Base-by-base conservation (phyloP, 2,329 filamentous ascomycete species). In the Coniochaeta prunicola region DNA sequence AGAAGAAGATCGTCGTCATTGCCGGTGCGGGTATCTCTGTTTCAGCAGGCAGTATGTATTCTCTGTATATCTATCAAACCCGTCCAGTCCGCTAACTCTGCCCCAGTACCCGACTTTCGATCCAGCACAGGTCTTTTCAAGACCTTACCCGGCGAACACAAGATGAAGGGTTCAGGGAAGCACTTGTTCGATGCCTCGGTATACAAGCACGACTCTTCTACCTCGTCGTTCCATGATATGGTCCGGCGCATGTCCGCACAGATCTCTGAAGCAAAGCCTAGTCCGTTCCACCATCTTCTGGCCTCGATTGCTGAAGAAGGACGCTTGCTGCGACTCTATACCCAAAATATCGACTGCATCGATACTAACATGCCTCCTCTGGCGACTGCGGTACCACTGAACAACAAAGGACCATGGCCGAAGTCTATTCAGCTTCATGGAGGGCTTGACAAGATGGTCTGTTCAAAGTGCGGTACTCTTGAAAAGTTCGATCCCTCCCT, bases 1-100 rank as follows among this genome's bases (percentile, higher is more conserved):
- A 94, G 79, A 90, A 92, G 76, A 97, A 96, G 77, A 96, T 99
- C 70, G 91, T 99, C 34, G 91, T 97, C 57, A 90, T 99, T 71
- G 94, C 93, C 53, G 94, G 94, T 60, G 94, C 94, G 63, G 94
- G 94, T 62, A 99, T 99, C 67, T 97, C 94, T 40, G 94, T 97
- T 57, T 93, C 93, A 58, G 93, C 94, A 65, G 94, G 94, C 63
- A 96, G 87, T 90, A 81, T 70, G 88, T 84, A 62, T 68, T 65
- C 61, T 26, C 53, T 53, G 45, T 21, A 3, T 9, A 50, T 15
- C 8, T 24, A 30, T 36, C 31, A 53, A 24, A 54, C 12, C n/a
- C 15, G 34, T 56, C 59, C 40, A 59, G 17, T 53, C 60, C 61
- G 57, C 67, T 69, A 59, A n/a, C 36, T 42, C 31, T 26, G 62